These are phyloP conservation scores for Sugiyamaella sp. DNA, from an alignment of 1,139 yeast genomes.

Conservation along the genomic window DNA sequence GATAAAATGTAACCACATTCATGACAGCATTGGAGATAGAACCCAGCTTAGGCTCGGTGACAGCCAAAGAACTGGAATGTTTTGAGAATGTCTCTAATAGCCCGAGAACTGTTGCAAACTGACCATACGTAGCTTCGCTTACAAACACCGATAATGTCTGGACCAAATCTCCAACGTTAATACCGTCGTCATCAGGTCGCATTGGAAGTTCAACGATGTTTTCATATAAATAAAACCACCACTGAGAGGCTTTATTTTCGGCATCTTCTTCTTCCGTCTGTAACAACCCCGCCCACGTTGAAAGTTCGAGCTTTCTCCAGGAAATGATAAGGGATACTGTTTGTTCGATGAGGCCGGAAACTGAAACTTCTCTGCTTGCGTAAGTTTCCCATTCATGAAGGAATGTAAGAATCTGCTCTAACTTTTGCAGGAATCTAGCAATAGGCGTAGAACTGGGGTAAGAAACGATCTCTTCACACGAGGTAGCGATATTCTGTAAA, in stretches of 20 bases:
- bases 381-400: constrained; percentile 93
- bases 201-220: constrained; percentile 46
- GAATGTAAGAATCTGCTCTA: constrained; percentile 83
- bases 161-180: constrained; percentile 48
- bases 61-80: constrained; percentile 45
- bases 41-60: constrained; percentile 25
- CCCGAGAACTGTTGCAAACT: constrained; percentile 59
- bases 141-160: constrained; percentile 75
- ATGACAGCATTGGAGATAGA: constrained; percentile 51
- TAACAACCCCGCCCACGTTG: constrained; percentile 83
- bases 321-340: constrained; percentile 72
- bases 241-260: constrained; percentile 58
- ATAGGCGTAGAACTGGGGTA: constrained; percentile 71
- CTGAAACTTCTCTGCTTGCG: constrained; percentile 77
- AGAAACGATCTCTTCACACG: constrained; percentile 67
- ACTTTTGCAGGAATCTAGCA: constrained; percentile 74
- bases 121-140: constrained; percentile 77
- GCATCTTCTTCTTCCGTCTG: constrained; percentile 60
- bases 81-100: constrained; percentile 63
- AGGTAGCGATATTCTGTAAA: constrained; percentile 63
- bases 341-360: constrained; percentile 57
- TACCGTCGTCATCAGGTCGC: constrained; percentile 31
- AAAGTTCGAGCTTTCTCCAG: constrained; percentile 88
- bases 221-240: constrained; percentile 94
- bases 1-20: constrained; percentile 67